phyloP scores from a whole-genome alignment of 1,284 basidiomycete genomes.

The Pascua sp. region DNA sequence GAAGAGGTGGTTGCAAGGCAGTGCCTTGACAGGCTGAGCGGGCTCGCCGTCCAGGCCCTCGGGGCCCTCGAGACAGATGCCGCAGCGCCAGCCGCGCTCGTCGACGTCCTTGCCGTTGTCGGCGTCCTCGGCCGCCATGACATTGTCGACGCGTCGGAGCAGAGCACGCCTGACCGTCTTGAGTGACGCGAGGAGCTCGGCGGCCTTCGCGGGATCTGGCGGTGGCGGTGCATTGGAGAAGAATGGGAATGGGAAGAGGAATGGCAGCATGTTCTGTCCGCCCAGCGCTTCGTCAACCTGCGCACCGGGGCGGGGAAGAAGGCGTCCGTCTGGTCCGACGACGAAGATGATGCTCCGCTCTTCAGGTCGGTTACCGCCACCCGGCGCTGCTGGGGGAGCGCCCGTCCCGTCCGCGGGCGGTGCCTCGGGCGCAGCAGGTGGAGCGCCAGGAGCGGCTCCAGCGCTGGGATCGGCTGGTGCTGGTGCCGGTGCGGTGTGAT shows the following conservation, averaged over 20 bases:
- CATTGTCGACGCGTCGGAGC: constrained; percentile 34
- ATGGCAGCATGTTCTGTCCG: not conserved
- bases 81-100: constrained; percentile 41
- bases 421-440: not conserved
- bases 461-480: not conserved
- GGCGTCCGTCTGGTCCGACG: constrained; percentile 12
- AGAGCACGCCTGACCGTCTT: constrained; percentile 29
- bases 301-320: not conserved
- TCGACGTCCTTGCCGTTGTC: constrained; percentile 21
- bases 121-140: constrained; percentile 35
- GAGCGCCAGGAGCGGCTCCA: not conserved
- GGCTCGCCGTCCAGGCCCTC: constrained; percentile 18
- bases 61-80: constrained; percentile 40
- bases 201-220: constrained; percentile 39
- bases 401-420: no score
- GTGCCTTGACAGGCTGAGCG: constrained; percentile 32
- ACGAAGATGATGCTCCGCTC: constrained; percentile 9
- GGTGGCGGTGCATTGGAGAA: constrained; percentile 6
- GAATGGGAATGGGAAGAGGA: constrained; percentile 12
- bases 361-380: not conserved
- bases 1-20: constrained; percentile 49
- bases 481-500: not conserved
- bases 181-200: constrained; percentile 39
- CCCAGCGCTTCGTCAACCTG: not conserved
- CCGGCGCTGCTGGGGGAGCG: no score